Evolutionary conservation across 345 rosid species (phyloP), one percentile per base, ranked within the genome.

Genomic region (Fremontodendron californicum): DNA sequence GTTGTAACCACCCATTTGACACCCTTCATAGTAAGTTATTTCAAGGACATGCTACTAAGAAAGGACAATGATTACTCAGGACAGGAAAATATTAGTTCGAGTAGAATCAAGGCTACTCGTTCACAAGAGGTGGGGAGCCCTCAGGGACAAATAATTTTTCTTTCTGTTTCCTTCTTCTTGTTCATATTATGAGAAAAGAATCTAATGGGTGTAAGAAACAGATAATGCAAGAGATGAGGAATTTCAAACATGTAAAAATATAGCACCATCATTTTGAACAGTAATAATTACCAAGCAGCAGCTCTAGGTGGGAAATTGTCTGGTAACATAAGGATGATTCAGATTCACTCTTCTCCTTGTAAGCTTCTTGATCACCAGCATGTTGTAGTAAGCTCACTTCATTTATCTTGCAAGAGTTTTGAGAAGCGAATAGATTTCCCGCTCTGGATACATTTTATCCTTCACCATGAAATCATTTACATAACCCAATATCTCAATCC

Each of bases 391-490:
- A 42, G 60, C 84, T 77, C 31, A 87, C 82, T 83, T 92, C 93
- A 90, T 88, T 75, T 84, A 91, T 55, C 76, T 71, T 1, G 68
- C 73, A 18, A 93, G 84, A 29, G 58, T 18, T 75, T 81, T 84
- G 65, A 93, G 80, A 40, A 88, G 51, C 6, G 78, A 77, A 81
- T 81, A 83, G 54, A 89, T 86, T 40, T 85, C 87, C 54, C 83
- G 67, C 57, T 88, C 13, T 43, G 85, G 81, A 74, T 91, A 91
- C 54, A 76, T 88, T 78, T 85, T 90, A 76, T 88, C 97, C 84
- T 93, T 90, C 77, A 86, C 98, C 86, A 89, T 85, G 84, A 92
- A 92, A 80, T 86, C 82, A 75, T 90, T 89, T 77, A 77, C 78
- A 29, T 76, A 70, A 54, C 93, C 91, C 75, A 49, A 87, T 55